Evolutionary conservation across 192 early-diverging fungal genomes (phyloP).

Genomic region (Coemansia umbellata): DNA sequence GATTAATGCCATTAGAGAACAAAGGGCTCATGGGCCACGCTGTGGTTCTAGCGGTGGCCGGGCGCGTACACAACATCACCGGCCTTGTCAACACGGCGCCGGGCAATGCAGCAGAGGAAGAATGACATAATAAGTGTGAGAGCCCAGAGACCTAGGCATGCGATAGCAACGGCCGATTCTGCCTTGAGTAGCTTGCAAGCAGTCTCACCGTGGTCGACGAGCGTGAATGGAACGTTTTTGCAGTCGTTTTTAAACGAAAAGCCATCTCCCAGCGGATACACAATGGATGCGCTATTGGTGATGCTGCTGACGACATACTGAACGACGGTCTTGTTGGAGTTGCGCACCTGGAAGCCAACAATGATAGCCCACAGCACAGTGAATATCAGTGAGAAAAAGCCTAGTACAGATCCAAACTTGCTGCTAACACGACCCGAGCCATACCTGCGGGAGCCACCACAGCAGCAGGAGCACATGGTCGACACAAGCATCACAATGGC

Average conservation of each 20-base stretch:
- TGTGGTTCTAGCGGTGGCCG: not conserved
- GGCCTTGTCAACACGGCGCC: conserved; percentile 8
- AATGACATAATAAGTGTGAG: conserved; percentile 28
- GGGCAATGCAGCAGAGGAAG: conserved; percentile 37
- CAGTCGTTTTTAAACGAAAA: conserved; percentile 52
- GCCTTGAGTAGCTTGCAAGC: conserved; percentile 42
- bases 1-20: too few species aligned
- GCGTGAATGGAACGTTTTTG: conserved; percentile 23
- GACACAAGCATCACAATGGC: conserved; percentile 32
- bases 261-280: conserved; percentile 45
- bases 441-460: conserved; percentile 16
- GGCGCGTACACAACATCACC: not conserved
- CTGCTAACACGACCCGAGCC: conserved; percentile 16
- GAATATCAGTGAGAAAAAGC: conserved; percentile 35
- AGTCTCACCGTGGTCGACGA: conserved; percentile 30
- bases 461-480: conserved; percentile 46
- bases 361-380: conserved; percentile 47
- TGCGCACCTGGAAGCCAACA: conserved; percentile 38
- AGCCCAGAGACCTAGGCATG: conserved; percentile 41
- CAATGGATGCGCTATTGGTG: conserved; percentile 5
- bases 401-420: conserved; percentile 20
- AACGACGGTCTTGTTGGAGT: conserved; percentile 19
- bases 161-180: conserved; percentile 36
- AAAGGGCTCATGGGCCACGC: too few species aligned
- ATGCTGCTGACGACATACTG: conserved; percentile 16